Base-by-base conservation (phyloP, 805 yeast species). In the Ogataea pignaliae region DNA sequence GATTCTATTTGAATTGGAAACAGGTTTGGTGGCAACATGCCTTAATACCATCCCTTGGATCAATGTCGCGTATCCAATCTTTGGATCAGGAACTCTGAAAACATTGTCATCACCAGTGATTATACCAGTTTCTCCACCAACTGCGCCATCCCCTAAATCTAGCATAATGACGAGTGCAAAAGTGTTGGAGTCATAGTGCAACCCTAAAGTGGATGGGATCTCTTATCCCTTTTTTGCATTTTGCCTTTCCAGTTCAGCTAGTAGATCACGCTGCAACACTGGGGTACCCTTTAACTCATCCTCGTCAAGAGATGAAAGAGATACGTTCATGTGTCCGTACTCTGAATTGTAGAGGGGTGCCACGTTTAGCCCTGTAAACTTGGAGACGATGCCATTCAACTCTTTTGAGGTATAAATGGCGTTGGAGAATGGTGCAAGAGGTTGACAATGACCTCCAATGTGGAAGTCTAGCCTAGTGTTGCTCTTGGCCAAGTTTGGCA, bases 341-440 rank as follows among this genome's bases (percentile, higher is more conserved):
- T 78, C 83, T 48, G 69, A 75, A 48, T 77, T 79, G 68, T 71
- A 70, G 15, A 72, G 63, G 10, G 69, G 57, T 42, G 67, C 69
- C 45, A 74, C 61, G 14, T 72, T 73, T 29, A 71, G 71, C 1
- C 75, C 76, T 8, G 81, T 76, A 73, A 77, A 76, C 10, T 48
- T 64, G 39, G 69, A 63, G 37, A 78, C 57, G 42, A 76, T 68
- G 41, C 72, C 73, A 52, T 69, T 54, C 3, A 79, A 68, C 48
- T 67, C 68, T 14, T 80, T 79, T 48, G 71, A 73, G 6, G 65
- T 69, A 77, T 78, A 76, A 10, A 82, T 77, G 4, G 65, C 69
- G 45, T 69, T 57, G 3, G 73, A 66, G 51, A 78, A 78, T 1
- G 76, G 81, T 13, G 59, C 50, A 34, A 49, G 40, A 17, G 60